These are phyloP conservation scores for Heterobasidion irregulare DNA, from an alignment of 1,284 basidiomycete genomes.

Conservation along the genomic window DNA sequence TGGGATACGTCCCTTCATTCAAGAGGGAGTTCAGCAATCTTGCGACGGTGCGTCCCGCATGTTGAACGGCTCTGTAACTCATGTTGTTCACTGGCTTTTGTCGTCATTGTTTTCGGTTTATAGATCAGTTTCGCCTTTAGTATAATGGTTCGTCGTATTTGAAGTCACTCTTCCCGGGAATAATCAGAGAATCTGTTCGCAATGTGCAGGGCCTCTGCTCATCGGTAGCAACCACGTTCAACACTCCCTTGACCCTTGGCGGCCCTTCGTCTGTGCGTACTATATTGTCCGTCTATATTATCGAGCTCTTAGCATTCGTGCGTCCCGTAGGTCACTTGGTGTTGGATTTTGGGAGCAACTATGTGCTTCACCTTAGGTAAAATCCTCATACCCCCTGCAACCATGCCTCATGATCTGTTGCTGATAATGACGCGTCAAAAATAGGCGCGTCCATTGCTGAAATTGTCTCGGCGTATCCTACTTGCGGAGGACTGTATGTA, in stretches of 20 bases:
- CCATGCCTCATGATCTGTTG: not conserved
- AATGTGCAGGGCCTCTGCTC: slow-evolving; percentile 59
- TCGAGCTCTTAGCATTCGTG: not conserved
- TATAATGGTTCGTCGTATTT: slow-evolving; percentile 49
- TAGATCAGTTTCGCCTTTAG: slow-evolving; percentile 75
- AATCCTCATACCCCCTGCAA: slow-evolving; percentile 1
- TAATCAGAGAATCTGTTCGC: not conserved
- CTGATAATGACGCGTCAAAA: not conserved
- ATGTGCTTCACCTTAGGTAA: slow-evolving; percentile 69
- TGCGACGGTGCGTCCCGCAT: slow-evolving; percentile 42
- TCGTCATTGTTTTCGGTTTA: not conserved
- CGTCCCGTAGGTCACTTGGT: slow-evolving; percentile 55
- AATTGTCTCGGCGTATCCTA: slow-evolving; percentile 75
- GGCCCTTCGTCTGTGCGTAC: slow-evolving; percentile 65
- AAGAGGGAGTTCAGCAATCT: slow-evolving; percentile 77
- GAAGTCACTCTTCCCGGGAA: not conserved
- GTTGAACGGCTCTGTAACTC: not conserved
- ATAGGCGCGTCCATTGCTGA: slow-evolving; percentile 67
- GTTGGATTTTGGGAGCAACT: slow-evolving; percentile 69
- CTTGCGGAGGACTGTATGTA: slow-evolving; percentile 70
- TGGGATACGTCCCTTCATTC: slow-evolving; percentile 75
- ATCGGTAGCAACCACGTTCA: slow-evolving; percentile 75
- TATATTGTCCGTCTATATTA: not conserved
- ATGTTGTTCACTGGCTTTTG: not conserved
- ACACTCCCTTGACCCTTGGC: slow-evolving; percentile 68